Conservation (phyloP, 169 alveolate species). For the Plasmodium gallinaceum region DNA sequence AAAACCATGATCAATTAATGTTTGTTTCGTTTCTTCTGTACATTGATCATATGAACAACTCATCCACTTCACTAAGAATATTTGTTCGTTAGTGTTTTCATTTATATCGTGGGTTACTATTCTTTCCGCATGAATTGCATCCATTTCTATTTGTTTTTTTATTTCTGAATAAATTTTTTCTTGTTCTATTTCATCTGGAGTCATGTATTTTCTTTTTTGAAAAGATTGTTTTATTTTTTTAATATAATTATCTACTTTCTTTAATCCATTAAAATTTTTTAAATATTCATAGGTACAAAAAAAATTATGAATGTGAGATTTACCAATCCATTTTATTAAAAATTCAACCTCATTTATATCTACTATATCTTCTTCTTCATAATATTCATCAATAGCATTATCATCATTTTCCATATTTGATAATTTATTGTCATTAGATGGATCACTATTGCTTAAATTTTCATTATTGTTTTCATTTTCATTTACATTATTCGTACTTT, state of each 20-base stretch:
- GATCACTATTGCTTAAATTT: not conserved
- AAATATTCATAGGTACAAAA: slow-evolving; percentile 91
- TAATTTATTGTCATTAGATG: not conserved
- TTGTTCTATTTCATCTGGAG: slow-evolving; percentile 93
- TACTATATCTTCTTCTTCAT: slow-evolving; percentile 71
- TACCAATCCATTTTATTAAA: slow-evolving; percentile 92
- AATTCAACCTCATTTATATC: slow-evolving; percentile 83
- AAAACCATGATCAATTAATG: slow-evolving; percentile 88
- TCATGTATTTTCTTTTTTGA: slow-evolving; percentile 87
- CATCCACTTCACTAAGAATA: slow-evolving; percentile 91
- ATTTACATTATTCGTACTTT: not conserved
- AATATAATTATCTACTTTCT: slow-evolving; percentile 90
- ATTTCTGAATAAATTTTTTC: slow-evolving; percentile 89
- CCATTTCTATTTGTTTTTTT: slow-evolving; percentile 92
- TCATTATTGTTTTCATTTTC: not conserved
- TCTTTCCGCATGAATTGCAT: slow-evolving; percentile 91
- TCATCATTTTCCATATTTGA: slow-evolving; percentile 30
- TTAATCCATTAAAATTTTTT: slow-evolving; percentile 85
- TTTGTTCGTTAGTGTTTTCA: slow-evolving; percentile 73
- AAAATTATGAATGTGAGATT: slow-evolving; percentile 91
- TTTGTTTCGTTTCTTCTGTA: slow-evolving; percentile 91
- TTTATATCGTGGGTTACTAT: slow-evolving; percentile 83
- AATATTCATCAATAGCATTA: slow-evolving; percentile 35
- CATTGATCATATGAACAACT: slow-evolving; percentile 94
- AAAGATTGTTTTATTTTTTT: slow-evolving; percentile 85